phyloP scores from a whole-genome alignment of 1,284 basidiomycete genomes.

The Termitomyces sp. region DNA sequence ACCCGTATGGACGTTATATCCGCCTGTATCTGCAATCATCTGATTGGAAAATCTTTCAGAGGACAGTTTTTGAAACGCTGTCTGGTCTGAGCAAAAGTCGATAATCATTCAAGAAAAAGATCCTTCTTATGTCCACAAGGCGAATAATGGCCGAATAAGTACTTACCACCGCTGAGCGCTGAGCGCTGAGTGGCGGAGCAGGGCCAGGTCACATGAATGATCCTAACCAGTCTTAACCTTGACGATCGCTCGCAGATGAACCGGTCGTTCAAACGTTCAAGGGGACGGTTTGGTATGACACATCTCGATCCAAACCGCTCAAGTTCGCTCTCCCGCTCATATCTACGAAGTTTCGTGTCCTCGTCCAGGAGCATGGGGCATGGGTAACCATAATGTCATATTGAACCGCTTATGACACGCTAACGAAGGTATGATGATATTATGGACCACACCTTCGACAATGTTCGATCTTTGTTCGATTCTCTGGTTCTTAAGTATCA shows the following conservation, averaged over 20 bases:
- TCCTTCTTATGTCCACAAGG: background rate
- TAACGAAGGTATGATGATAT: no score
- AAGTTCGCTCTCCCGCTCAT: background rate
- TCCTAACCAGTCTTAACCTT: background rate
- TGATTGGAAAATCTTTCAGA: conserved; percentile 10
- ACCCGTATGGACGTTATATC: background rate
- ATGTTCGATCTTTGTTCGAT: no score
- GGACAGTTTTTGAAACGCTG: background rate
- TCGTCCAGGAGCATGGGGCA: background rate
- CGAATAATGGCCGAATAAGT: conserved; percentile 3
- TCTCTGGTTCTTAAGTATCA: no score
- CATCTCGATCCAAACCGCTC: background rate
- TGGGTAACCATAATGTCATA: no score
- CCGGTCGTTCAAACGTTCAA: background rate
- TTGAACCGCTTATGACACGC: no score
- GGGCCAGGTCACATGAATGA: conserved; percentile 8
- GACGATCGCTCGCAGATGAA: no score
- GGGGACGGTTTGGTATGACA: background rate
- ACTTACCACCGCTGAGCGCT: no score
- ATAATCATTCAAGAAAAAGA: background rate
- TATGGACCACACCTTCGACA: no score
- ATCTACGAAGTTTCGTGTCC: background rate
- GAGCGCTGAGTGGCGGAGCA: no score
- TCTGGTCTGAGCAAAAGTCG: background rate
- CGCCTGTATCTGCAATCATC: conserved; percentile 5